Evolutionary conservation across 768 basidiomycete species (phyloP), one percentile per base, ranked within the genome.

Genomic region (Serendipita sp.): DNA sequence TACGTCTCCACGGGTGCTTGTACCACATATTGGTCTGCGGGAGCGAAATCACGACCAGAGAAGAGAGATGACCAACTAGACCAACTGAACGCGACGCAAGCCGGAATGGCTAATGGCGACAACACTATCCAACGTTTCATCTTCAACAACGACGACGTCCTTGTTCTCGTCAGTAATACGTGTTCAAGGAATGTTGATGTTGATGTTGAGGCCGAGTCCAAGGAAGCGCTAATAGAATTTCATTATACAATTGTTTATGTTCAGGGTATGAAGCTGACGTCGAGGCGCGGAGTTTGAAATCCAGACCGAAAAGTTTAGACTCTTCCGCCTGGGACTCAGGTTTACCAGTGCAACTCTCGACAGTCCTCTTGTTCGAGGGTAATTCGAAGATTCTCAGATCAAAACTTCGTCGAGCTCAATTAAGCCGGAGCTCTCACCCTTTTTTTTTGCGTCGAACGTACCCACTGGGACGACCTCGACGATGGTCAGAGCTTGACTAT

Each of bases 401-500:
- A 32, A 60, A 24, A 1, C 24, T 34, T 41, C 41, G 35, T 60
- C 32, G 56, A 10, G 56, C 56, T 60, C 56, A 60, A 60, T 60
- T 60, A 60, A 60, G 56, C 56, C 56, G 56, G 56, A 60, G 56
- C 56, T 60, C 48, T 32, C 56, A 35, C 18, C 37, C 24, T 24
- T 24, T 24, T 24, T 34, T 24, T 10, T 60, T 10, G 16, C 28
- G 56, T 38, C 30, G 16, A 1, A 11, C 41, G 41, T 37, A 30
- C 35, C 35, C 56, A 38, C 10, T 10, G 11, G 4, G 28, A n/a
- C 7, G 8, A 5, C 7, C 41, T 8, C 32, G 48, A 34, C 18
- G 30, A 30, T 28, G 56, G 34, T 38, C 35, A n/a, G 56, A 60
- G 56, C 56, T 60, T 60, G 56, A 60, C 56, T 60, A 60, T 60